Evolutionary conservation across 2,329 filamentous ascomycete species (phyloP).

Genomic region (Fusarium musae): DNA sequence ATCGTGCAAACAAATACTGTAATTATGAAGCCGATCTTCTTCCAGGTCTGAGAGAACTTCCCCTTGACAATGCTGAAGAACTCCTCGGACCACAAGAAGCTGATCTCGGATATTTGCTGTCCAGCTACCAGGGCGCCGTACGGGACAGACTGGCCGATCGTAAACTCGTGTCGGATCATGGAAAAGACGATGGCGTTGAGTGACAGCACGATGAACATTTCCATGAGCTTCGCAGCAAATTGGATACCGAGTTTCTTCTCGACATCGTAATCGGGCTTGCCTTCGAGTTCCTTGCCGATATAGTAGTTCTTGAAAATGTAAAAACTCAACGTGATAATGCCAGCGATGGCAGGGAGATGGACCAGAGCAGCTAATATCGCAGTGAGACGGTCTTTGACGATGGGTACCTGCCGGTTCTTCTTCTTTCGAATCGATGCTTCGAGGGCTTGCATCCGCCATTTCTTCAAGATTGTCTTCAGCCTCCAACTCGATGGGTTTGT

Average conservation of each 20-base stretch:
- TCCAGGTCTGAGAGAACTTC: constrained; percentile 31
- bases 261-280: constrained; percentile 23
- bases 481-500: constrained; percentile 21
- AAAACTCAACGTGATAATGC: constrained; percentile 30
- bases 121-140: constrained; percentile 35
- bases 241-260: constrained; percentile 38
- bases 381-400: constrained; percentile 34
- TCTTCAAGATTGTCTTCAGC: constrained; percentile 25
- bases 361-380: constrained; percentile 25
- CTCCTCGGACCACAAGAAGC: constrained; percentile 37
- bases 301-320: constrained; percentile 41
- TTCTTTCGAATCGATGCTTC: constrained; percentile 6
- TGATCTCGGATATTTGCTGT: constrained; percentile 35
- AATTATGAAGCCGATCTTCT: constrained; percentile 30
- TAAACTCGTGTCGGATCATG: constrained; percentile 36
- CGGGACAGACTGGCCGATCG: constrained; percentile 26
- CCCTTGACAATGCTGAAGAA: constrained; percentile 32
- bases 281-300: constrained; percentile 38
- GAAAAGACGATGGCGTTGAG: constrained; percentile 32
- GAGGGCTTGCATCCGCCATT: constrained; percentile 31
- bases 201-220: constrained; percentile 35
- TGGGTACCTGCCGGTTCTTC: constrained; percentile 18
- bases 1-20: constrained; percentile 26
- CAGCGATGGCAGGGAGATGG: constrained; percentile 32
- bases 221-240: constrained; percentile 37